phyloP scores from a whole-genome alignment of 2,329 filamentous ascomycete genomes.

The Fusarium coicis region DNA sequence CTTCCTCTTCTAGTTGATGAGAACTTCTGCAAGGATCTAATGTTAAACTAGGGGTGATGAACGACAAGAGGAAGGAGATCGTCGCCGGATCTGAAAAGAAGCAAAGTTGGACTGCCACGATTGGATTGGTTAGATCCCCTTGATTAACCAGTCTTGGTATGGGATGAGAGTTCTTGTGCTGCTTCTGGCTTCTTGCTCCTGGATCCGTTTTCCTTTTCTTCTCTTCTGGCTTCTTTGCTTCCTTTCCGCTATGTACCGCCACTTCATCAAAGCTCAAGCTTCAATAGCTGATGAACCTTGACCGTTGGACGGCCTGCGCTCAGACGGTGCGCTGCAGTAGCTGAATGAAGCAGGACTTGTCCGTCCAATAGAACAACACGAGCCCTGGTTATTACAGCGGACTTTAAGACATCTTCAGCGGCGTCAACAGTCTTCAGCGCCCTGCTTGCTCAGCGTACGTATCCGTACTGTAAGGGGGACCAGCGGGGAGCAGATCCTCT shows the following conservation, averaged over 20 bases:
- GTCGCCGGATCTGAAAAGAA: constrained; percentile 32
- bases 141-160: constrained; percentile 6
- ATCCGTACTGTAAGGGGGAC: neutral
- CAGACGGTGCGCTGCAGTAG: constrained; percentile 22
- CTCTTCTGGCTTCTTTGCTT: neutral
- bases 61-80: constrained; percentile 25
- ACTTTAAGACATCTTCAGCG: constrained; percentile 35
- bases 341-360: constrained; percentile 2
- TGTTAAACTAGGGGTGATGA: constrained; percentile 8
- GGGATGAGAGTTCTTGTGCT: neutral
- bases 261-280: constrained; percentile 3
- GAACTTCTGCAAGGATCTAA: neutral
- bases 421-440: constrained; percentile 18
- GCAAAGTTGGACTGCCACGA: neutral
- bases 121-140: constrained; percentile 20
- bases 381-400: constrained; percentile 13
- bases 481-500: constrained; percentile 34
- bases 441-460: neutral
- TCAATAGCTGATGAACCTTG: neutral
- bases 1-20: neutral
- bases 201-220: neutral
- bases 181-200: constrained; percentile 3
- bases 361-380: constrained; percentile 27
- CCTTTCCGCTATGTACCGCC: neutral
- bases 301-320: constrained; percentile 9